Conservation (phyloP, 768 basidiomycete species). For the Serendipita sp. region DNA sequence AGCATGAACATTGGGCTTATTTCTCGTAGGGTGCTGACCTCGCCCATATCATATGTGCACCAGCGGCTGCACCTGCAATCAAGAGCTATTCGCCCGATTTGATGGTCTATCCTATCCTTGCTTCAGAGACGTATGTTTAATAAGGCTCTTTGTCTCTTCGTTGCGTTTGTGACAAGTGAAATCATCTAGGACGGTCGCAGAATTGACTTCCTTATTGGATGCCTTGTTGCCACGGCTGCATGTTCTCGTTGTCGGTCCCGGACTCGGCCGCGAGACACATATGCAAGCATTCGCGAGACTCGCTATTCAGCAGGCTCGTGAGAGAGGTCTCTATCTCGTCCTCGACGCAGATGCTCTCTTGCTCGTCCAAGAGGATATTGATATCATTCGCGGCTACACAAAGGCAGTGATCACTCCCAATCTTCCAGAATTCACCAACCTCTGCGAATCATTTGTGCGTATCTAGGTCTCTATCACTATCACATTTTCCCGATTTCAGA, state of each 20-base stretch:
- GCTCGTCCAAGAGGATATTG: constrained; percentile 60
- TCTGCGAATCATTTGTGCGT: constrained; percentile 57
- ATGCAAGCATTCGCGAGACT: constrained; percentile 74
- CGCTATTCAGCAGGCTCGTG: constrained; percentile 57
- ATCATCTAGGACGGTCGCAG: constrained; percentile 28
- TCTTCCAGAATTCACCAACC: constrained; percentile 76
- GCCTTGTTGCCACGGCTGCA: constrained; percentile 75
- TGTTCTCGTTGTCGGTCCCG: constrained; percentile 85
- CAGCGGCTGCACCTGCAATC: constrained; percentile 79
- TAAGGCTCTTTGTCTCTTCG: neutral
- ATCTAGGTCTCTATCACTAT: neutral
- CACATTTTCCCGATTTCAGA: too few species aligned
- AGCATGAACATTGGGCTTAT: constrained; percentile 5
- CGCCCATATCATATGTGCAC: constrained; percentile 94
- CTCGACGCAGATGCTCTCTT: constrained; percentile 88
- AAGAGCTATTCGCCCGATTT: constrained; percentile 95
- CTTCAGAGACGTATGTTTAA: constrained; percentile 41
- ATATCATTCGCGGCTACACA: constrained; percentile 66
- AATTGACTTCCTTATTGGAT: constrained; percentile 37
- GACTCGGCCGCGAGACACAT: constrained; percentile 76
- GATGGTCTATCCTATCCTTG: constrained; percentile 89
- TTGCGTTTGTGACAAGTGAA: neutral
- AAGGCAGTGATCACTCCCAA: constrained; percentile 88
- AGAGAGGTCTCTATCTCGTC: constrained; percentile 73
- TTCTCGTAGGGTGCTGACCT: constrained; percentile 65